Base-by-base conservation (phyloP, 257 asterid species). In the Gentiana macrophylla region DNA sequence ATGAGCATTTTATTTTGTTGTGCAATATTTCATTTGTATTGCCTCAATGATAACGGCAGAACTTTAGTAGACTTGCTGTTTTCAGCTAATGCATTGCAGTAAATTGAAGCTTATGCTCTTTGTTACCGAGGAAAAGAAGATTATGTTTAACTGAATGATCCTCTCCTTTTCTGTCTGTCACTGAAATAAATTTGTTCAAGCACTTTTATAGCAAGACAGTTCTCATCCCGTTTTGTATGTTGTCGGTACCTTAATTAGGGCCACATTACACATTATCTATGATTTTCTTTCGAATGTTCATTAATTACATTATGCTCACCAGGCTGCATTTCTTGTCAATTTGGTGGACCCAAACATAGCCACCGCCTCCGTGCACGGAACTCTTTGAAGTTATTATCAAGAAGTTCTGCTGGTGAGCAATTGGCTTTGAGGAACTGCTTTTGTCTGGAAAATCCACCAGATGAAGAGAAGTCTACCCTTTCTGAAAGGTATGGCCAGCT, bases 281-380 rank as follows among this genome's bases (percentile, higher is more conserved):
- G 54, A 48, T 60, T 49, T 47, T 56, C 33, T 63, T 62, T 65
- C 68, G 49, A 33, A 15, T 37, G 53, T 59, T 43, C 60, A 35
- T 52, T 50, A 38, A 51, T 32, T 44, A 46, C 66, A 65, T 74
- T 65, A 49, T 57, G 60, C 58, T 67, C 35, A 55, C 51, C 67
- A 92, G 99, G 95, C 83, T 59, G 85, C 97, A 60, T 88, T 83
- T 70, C 79, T 92, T 47, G 94, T 79, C 50, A 82, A 86, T 50
- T 72, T 92, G 81, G 94, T 86, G 73, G 95, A 92, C 54, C 90
- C 97, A 76, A n/a, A n/a, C n/a, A n/a, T n/a, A n/a, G n/a, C 74
- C 70, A 57, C 70, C 53, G 86, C 86, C 63, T 74, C 83, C 59
- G 97, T 50, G 85, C 78, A 57, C 84, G 77, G 53, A 75, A 77